phyloP scores from a whole-genome alignment of 2,329 filamentous ascomycete species.

The Colletotrichum sp. region DNA sequence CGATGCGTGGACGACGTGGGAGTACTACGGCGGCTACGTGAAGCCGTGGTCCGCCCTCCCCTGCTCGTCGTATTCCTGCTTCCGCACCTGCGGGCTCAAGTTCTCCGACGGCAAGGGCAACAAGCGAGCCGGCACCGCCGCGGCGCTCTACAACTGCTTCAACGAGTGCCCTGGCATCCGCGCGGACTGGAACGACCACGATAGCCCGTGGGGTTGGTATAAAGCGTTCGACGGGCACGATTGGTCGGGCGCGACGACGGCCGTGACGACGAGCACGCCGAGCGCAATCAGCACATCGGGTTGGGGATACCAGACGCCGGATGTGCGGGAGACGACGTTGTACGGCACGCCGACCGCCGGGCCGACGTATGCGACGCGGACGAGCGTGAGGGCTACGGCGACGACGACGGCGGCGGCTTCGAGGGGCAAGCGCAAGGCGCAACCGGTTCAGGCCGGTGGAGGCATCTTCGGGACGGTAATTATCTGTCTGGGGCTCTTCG shows the following conservation, averaged over 20 bases:
- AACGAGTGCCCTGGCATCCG: slow-evolving; percentile 1
- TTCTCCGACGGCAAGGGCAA: not conserved
- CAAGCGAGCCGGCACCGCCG: not conserved
- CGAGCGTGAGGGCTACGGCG: not conserved
- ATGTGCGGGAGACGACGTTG: not conserved
- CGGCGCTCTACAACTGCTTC: not conserved
- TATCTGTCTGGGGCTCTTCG: not conserved
- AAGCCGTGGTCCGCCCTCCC: not conserved
- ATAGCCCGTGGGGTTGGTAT: not conserved
- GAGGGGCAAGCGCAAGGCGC: not conserved
- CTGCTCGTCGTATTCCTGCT: slow-evolving; percentile 1
- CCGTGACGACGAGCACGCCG: not conserved
- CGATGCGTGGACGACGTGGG: not conserved
- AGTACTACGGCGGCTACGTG: not conserved
- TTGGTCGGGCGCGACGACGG: not conserved
- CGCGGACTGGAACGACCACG: not conserved
- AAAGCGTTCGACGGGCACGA: not conserved
- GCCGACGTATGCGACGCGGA: not conserved
- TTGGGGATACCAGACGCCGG: not conserved
- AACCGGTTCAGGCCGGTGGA: not conserved
- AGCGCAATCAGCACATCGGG: not conserved
- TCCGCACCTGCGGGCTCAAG: not conserved
- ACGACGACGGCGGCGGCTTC: not conserved
- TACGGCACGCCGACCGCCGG: not conserved
- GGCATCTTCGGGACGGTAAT: not conserved